Base-by-base conservation (phyloP, 441 rosid species). In the Pelargonium cotyledonis region DNA sequence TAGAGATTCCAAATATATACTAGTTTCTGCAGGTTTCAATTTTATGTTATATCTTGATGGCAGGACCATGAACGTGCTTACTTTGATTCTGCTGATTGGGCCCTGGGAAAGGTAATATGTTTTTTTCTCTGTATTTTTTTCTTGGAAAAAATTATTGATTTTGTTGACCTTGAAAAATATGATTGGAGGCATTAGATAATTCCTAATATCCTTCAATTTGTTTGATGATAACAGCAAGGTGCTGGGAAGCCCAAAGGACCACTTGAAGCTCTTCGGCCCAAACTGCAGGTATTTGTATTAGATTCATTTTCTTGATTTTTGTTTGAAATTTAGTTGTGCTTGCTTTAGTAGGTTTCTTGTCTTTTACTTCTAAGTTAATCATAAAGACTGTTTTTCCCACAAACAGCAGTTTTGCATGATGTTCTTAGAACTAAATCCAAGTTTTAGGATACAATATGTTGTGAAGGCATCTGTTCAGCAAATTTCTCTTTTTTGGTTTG, bases 11-110 rank as follows among this genome's bases (percentile, higher is more conserved):
- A 5, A 62, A 62, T 10, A 55, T 26, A 43, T 69, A 64, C 57
- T 65, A 67, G 16, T 72, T 63, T 66, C 2, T 65, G 18, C 16
- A 70, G 66, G 44, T 68, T 40, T 75, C 29, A 5, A 55, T 70
- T 63, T 67, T 67, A 65, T 51, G 29, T 57, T 76, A 26, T 76
- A 63, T 31, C 63, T 77, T 68, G 64, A 66, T 81, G 49, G 62
- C 77, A 95, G 99, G 99, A 95, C 75, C 95, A 90, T 70, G 99
- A 95, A 70, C 89, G 99, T 71, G 99, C 99, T 12, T 95, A 85
- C 82, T 95, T 95, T 81, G 99, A 95, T 76, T 95, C 99, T 66
- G 99, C 99, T 76, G 99, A 92, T 73, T 95, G 99, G 99, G 99
- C 99, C 47, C 94, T 95, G 78, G 99, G 99, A 79, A 95, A 95